A percentile compares a stretch with the other conserved stretches of the same genome.
These are phyloP conservation scores for Teunomyces aglyptinius DNA, from an alignment of 805 yeast genomes.

Conservation along the genomic window DNA sequence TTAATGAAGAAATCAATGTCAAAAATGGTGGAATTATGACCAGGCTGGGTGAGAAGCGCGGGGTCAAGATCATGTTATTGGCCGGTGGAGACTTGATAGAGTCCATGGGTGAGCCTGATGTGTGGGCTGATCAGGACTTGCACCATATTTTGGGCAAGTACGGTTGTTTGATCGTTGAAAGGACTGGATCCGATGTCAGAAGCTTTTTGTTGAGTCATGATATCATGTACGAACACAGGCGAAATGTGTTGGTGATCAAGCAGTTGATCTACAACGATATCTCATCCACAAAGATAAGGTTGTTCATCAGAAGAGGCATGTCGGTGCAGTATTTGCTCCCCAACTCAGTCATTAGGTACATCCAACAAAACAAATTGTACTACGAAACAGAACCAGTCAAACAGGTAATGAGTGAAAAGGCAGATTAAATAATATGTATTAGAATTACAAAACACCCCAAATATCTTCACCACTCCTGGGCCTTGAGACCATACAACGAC, in stretches of 20 bases:
- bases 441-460: not conserved
- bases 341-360: conserved; percentile 89
- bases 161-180: conserved; percentile 94
- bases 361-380: conserved; percentile 87
- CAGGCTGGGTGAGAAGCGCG: conserved; percentile 59
- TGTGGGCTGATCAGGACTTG: conserved; percentile 95
- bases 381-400: conserved; percentile 92
- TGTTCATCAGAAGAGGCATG: conserved; percentile 93
- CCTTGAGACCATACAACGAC: conserved; percentile 60
- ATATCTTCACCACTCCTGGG: conserved; percentile 67
- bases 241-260: conserved; percentile 90
- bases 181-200: conserved; percentile 96
- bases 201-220: conserved; percentile 90
- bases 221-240: conserved; percentile 93
- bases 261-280: conserved; percentile 96
- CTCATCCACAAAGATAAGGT: conserved; percentile 88
- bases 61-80: conserved; percentile 90
- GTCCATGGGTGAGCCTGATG: conserved; percentile 99
- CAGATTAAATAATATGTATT: conserved; percentile 14
- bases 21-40: conserved; percentile 80
- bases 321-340: conserved; percentile 93
- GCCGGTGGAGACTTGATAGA: conserved; percentile 99
- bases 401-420: conserved; percentile 56
- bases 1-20: conserved; percentile 90
- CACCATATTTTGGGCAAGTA: conserved; percentile 94